Percentiles rank a stretch among this genome's conserved stretches.
These are phyloP conservation scores for Apiotrichum veenhuisii DNA, from an alignment of 1,284 basidiomycete species.

Conservation along the genomic window DNA sequence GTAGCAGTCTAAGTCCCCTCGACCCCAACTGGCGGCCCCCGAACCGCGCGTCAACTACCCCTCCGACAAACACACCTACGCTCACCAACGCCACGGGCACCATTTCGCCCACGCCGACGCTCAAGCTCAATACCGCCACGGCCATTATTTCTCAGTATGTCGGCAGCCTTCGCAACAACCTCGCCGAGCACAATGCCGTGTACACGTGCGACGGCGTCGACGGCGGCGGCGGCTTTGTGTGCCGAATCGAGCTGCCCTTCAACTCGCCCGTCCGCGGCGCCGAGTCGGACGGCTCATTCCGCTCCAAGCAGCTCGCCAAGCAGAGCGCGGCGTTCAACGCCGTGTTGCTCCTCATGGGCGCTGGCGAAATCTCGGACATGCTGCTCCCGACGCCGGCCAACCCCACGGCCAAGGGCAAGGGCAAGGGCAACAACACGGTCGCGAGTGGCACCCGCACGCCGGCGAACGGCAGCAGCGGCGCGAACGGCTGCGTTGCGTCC, in stretches of 20 bases:
- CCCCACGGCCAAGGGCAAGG: constrained; percentile 7
- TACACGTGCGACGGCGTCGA: background rate
- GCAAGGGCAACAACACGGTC: background rate
- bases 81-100: background rate
- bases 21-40: background rate
- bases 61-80: background rate
- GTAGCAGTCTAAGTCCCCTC: too few species aligned
- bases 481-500: background rate
- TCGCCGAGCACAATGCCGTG: constrained; percentile 5
- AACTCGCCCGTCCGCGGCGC: constrained; percentile 12
- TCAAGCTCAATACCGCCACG: constrained; percentile 4
- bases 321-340: constrained; percentile 18
- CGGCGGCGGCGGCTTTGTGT: background rate
- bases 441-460: background rate
- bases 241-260: constrained; percentile 7
- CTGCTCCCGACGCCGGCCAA: constrained; percentile 19
- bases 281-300: background rate
- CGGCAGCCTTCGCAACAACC: constrained; percentile 16
- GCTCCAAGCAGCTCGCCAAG: constrained; percentile 23
- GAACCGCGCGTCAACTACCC: background rate
- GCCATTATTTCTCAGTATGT: constrained; percentile 10
- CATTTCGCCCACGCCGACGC: background rate
- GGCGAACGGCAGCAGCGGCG: background rate
- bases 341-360: constrained; percentile 14
- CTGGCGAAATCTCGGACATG: constrained; percentile 23